phyloP scores from a whole-genome alignment of 805 yeast genomes.

The Metschnikowia cerradonensis region DNA sequence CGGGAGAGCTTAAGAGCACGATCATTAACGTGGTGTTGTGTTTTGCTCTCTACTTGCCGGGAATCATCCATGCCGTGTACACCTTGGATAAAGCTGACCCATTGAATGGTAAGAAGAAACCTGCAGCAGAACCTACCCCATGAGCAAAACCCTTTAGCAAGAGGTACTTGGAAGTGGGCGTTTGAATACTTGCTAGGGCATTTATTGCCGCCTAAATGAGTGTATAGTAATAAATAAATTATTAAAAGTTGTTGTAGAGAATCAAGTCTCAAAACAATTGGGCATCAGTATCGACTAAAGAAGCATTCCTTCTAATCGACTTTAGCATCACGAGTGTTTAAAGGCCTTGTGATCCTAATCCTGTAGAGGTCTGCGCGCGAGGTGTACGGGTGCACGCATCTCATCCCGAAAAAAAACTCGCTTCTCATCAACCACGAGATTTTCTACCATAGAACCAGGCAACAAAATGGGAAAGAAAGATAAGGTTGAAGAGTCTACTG shows the following conservation, averaged over 20 bases:
- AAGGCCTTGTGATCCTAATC: no score
- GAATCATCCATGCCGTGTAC: conserved; percentile 2
- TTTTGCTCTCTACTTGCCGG: background rate
- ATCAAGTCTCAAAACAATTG: background rate
- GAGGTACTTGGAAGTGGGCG: background rate
- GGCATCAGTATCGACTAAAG: no score
- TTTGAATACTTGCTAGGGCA: background rate
- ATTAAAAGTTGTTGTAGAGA: background rate
- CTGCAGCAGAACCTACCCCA: background rate
- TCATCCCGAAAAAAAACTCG: conserved; percentile 10
- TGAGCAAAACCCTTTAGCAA: background rate
- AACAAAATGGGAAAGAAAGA: conserved; percentile 43
- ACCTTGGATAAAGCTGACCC: conserved; percentile 1
- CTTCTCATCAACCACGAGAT: background rate
- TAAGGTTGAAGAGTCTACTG: conserved; percentile 37
- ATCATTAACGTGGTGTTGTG: conserved; percentile 2
- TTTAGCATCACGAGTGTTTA: no score
- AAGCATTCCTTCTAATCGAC: no score
- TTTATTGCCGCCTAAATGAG: background rate
- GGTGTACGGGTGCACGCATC: conserved; percentile 5
- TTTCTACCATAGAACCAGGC: conserved; percentile 1
- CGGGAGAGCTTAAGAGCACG: background rate
- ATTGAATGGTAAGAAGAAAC: background rate
- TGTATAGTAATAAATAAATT: conserved; percentile 1
- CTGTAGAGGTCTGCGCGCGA: background rate